Evolutionary conservation across 805 yeast species (phyloP), one percentile per base, ranked within the genome.

Genomic region (Yamadazyma takamatsuzukensis): DNA sequence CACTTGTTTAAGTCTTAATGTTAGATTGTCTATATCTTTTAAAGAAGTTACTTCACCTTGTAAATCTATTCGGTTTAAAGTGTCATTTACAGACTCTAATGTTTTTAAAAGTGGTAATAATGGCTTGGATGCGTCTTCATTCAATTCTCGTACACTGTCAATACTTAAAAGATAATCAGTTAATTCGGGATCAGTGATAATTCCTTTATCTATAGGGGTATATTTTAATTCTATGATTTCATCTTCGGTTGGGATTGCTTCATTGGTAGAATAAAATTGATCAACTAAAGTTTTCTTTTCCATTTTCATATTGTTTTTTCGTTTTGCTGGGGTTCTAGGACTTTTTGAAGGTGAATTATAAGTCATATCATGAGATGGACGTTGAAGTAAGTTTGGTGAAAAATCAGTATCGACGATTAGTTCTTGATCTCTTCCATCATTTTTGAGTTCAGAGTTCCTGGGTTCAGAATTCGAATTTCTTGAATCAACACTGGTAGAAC

Each of bases 251-350:
- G 28, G 17, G 6, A 24, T 32, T 14, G 38, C 21, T 14, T 57
- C 63, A 17, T 39, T 22, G 2, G 31, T 33, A 11, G 43, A 21
- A 23, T 34, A 42, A 43, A 66, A 66, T 43, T 64, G 70, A 36
- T 64, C 68, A 30, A 64, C 70, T 34, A 66, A 45, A 21, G 65
- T 47, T 39, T 62, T 61, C 25, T 49, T 48, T 32, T 54, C 61
- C 3, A 18, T 9, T 17, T 15, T 5, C 29, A n/a, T n/a, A n/a
- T n/a, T n/a, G n/a, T n/a, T n/a, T n/a, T n/a, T n/a, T n/a, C n/a
- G n/a, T n/a, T n/a, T n/a, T n/a, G n/a, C n/a, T n/a, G n/a, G n/a
- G n/a, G n/a, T n/a, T n/a, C n/a, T n/a, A n/a, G n/a, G n/a, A n/a
- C n/a, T n/a, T n/a, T n/a, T n/a, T n/a, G n/a, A n/a, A n/a, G n/a